Conservation (phyloP, 2,329 filamentous ascomycete species). For the Fusarium mexicanum region DNA sequence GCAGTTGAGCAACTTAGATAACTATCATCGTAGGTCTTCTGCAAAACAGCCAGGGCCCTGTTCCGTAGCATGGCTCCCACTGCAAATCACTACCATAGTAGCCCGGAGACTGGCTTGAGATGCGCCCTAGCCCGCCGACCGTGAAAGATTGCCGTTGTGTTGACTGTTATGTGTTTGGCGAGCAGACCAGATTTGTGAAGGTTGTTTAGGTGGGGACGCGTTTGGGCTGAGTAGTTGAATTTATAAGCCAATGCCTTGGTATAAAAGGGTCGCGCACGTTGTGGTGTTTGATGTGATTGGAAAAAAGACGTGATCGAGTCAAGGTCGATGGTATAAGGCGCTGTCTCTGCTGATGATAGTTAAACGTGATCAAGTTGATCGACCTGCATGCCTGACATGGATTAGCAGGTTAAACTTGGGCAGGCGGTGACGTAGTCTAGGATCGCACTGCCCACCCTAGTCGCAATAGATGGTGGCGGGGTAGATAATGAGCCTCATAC, state of each 20-base stretch:
- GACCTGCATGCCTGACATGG: slow-evolving; percentile 10
- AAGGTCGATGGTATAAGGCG: not conserved
- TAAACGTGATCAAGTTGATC: slow-evolving; percentile 35
- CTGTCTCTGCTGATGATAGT: slow-evolving; percentile 13
- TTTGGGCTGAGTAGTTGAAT: not conserved
- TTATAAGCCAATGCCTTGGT: not conserved
- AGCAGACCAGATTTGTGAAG: slow-evolving; percentile 18
- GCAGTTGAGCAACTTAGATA: slow-evolving; percentile 95
- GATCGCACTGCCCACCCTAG: slow-evolving; percentile 34
- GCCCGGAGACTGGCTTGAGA: slow-evolving; percentile 33
- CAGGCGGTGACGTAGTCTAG: slow-evolving; percentile 43
- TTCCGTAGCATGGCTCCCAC: slow-evolving; percentile 61
- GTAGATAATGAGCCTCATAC: slow-evolving; percentile 28
- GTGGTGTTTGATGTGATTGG: not conserved
- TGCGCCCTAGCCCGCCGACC: slow-evolving; percentile 32
- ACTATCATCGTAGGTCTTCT: slow-evolving; percentile 98
- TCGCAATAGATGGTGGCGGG: slow-evolving; percentile 32
- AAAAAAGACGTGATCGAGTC: not conserved
- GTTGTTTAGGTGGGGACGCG: slow-evolving; percentile 3
- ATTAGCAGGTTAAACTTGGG: slow-evolving; percentile 26
- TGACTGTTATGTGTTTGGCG: not conserved
- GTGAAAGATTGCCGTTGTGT: not conserved
- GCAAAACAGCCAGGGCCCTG: slow-evolving; percentile 74
- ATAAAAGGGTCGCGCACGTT: not conserved
- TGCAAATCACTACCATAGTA: slow-evolving; percentile 42